Base-by-base conservation (phyloP, 495 filamentous ascomycete genomes). In the Sporormia fimetaria region DNA sequence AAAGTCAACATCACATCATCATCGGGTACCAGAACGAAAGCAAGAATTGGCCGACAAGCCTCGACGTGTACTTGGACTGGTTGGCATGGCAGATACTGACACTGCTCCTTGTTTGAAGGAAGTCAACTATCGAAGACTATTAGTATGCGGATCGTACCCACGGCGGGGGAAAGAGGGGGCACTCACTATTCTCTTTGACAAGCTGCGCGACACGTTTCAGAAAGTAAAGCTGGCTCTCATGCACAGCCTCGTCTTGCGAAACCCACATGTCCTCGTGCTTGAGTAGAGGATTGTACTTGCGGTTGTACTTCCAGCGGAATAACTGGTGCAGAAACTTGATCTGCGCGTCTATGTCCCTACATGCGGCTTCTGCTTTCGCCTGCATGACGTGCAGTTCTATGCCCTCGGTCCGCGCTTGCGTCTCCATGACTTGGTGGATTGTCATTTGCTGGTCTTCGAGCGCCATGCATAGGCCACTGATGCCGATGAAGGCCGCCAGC, bases 221-320 rank as follows among this genome's bases (percentile, higher is more conserved):
- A 37, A 61, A 63, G n/a, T 20, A 29, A 5, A 51, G 37, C 3
- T 33, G 42, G 8, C 30, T 33, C 27, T 31, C 40, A 17, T 47
- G 47, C 11, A 32, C 33, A 36, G 45, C 44, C n/a, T 41, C 47
- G 1, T 33, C 29, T 21, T 53, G 49, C 2, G 18, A 39, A 33
- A 35, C 51, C 53, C 51, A 53, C 27, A 49, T 42, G 4, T 49
- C 23, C 11, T 54, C 57, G 14, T 43, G 22, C 22, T 54, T 43
- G 1, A 42, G 42, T 4, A 60, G 21, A 8, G 47, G 43, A 23
- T 52, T 55, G 51, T 49, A 57, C 28, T 42, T 55, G 25, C 52
- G 44, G 33, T 58, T 55, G 35, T 61, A 64, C 47, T 64, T 64
- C 42, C 46, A 55, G 23, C 51, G 39, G 51, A 64, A 64, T 17